Evolutionary conservation across 1,284 basidiomycete genomes (phyloP).

Genomic region (Puccinia triticina): DNA sequence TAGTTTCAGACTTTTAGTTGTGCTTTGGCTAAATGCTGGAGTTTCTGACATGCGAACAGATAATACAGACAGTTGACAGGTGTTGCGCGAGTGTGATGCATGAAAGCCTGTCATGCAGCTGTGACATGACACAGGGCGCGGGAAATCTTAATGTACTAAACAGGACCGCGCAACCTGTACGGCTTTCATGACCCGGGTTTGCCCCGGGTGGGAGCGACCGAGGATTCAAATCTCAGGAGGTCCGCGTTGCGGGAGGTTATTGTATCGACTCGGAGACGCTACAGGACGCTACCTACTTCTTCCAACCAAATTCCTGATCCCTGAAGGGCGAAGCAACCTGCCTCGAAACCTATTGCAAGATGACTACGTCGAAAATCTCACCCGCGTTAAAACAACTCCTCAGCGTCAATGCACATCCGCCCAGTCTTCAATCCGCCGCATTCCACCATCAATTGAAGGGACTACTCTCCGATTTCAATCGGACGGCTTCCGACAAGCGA

Average conservation of each 20-base stretch:
- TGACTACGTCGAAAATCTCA: slow-evolving; percentile 24
- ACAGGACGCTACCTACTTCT: too few relatives aligned
- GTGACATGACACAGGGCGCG: slow-evolving; percentile 32
- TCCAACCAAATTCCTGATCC: too few relatives aligned
- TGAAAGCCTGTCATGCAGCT: slow-evolving; percentile 28
- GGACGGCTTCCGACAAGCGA: background rate
- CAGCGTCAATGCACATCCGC: slow-evolving; percentile 32
- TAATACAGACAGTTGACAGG: background rate
- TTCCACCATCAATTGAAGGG: background rate
- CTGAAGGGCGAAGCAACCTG: too few relatives aligned
- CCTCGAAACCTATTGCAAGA: too few relatives aligned
- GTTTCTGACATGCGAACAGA: too few relatives aligned
- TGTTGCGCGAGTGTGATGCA: background rate
- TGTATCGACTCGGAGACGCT: too few relatives aligned
- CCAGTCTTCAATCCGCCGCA: slow-evolving; percentile 3
- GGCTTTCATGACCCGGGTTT: slow-evolving; percentile 10
- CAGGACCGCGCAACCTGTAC: slow-evolving; percentile 24
- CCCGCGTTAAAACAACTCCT: slow-evolving; percentile 16
- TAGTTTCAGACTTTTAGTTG: too few relatives aligned
- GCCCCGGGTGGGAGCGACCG: too few relatives aligned
- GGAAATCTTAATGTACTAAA: slow-evolving; percentile 15
- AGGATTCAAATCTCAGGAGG: too few relatives aligned
- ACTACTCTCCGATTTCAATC: slow-evolving; percentile 11
- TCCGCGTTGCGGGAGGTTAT: too few relatives aligned
- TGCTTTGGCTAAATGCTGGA: too few relatives aligned